Conservation (phyloP, 768 basidiomycete species). For the Mycena vulgaris region DNA sequence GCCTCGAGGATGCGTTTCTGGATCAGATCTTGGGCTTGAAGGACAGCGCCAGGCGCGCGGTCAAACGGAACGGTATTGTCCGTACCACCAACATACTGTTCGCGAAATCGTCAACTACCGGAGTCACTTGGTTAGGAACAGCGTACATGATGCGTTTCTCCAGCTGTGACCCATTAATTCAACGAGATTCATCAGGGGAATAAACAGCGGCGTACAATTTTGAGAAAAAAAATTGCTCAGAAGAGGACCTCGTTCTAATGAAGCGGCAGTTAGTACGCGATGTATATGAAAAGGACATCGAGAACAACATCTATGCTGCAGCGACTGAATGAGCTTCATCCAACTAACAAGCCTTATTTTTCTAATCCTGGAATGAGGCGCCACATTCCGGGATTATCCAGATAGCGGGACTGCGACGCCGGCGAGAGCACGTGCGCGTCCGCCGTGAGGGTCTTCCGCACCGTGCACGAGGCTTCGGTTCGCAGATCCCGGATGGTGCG, state of each 20-base stretch:
- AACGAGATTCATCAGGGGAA: conserved; percentile 4
- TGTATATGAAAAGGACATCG: too few relatives aligned
- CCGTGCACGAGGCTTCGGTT: too few relatives aligned
- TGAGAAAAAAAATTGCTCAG: conserved; percentile 90
- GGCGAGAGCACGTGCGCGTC: too few relatives aligned
- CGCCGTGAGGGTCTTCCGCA: too few relatives aligned
- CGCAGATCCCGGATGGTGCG: too few relatives aligned
- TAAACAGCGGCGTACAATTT: conserved; percentile 68
- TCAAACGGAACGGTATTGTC: conserved; percentile 80
- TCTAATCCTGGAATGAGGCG: too few relatives aligned
- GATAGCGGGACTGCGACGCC: too few relatives aligned
- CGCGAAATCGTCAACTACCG: conserved; percentile 16
- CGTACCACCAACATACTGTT: conserved; percentile 90
- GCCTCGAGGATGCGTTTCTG: conserved; percentile 66
- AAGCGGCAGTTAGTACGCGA: conserved; percentile 29
- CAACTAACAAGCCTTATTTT: too few relatives aligned
- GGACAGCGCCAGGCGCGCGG: conserved; percentile 71
- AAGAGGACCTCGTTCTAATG: conserved; percentile 74
- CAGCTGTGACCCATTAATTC: conserved; percentile 61
- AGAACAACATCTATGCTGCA: conserved; percentile 76
- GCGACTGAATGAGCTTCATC: conserved; percentile 22
- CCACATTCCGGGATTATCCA: too few relatives aligned
- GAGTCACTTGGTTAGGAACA: neutral
- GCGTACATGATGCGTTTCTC: conserved; percentile 82
- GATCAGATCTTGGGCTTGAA: conserved; percentile 72